Evolutionary conservation across 1,139 yeast genomes (phyloP).

Genomic region (Taphrina pruni): DNA sequence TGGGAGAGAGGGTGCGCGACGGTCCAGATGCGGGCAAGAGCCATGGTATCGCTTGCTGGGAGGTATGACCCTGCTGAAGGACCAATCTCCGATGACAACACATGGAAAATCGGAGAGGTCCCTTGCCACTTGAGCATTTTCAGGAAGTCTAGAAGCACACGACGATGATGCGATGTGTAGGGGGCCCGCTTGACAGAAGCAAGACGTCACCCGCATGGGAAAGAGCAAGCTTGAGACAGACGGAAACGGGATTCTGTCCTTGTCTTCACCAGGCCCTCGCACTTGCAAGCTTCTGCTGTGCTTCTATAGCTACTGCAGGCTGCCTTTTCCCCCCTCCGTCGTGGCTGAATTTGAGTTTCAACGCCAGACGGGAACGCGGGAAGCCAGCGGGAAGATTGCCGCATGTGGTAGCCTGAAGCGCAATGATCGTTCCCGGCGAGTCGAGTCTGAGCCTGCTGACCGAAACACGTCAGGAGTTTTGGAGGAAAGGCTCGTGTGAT

Average conservation of each 20-base stretch:
- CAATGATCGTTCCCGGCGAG: not conserved
- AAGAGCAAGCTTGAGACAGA: slow-evolving; percentile 13
- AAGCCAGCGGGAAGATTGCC: not conserved
- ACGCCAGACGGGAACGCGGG: slow-evolving; percentile 16
- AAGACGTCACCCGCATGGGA: not conserved
- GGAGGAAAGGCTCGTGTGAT: no score
- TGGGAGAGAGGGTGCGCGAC: not conserved
- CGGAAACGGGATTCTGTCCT: slow-evolving; percentile 13
- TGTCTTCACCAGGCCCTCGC: not conserved
- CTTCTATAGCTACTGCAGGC: no score
- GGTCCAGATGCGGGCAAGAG: not conserved
- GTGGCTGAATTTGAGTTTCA: slow-evolving; percentile 23
- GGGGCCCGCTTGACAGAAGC: not conserved
- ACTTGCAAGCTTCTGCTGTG: no score
- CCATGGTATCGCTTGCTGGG: slow-evolving; percentile 7
- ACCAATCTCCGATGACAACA: not conserved
- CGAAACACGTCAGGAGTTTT: no score
- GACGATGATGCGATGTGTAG: not conserved
- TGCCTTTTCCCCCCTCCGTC: not conserved
- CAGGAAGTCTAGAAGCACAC: not conserved
- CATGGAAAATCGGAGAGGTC: no score
- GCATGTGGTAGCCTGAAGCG: no score
- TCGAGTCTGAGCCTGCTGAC: no score
- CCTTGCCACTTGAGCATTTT: no score
- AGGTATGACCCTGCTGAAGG: not conserved